Percentiles rank a stretch among this genome's conserved stretches.
Evolutionary conservation across 805 yeast genomes (phyloP).

Genomic region (Ogataea philodendri): DNA sequence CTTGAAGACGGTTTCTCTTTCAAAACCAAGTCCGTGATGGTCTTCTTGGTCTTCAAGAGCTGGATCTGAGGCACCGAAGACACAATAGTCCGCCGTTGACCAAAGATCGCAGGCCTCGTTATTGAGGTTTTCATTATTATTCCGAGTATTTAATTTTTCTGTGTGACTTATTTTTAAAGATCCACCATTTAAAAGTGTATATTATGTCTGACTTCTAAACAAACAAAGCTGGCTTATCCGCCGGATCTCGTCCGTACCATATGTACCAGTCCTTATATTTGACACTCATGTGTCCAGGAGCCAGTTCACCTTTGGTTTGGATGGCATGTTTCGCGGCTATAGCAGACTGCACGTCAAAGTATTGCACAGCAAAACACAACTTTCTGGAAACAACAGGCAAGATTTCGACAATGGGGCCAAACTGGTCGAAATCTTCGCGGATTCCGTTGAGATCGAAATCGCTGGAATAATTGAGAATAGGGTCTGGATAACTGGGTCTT

Average conservation of each 20-base stretch:
- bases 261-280: conserved; percentile 61
- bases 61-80: conserved; percentile 21
- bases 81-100: conserved; percentile 1
- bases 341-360: conserved; percentile 56
- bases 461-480: conserved; percentile 40
- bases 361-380: conserved; percentile 60
- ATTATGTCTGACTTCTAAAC: conserved; percentile 6
- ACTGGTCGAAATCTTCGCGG: conserved; percentile 47
- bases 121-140: conserved; percentile 4
- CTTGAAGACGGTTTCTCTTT: conserved; percentile 9
- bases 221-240: conserved; percentile 45
- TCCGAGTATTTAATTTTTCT: neutral
- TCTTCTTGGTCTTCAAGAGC: conserved; percentile 12
- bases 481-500: conserved; percentile 40
- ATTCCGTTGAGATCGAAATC: conserved; percentile 46
- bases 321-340: conserved; percentile 53
- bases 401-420: conserved; percentile 61
- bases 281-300: conserved; percentile 28
- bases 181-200: conserved; percentile 11
- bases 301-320: conserved; percentile 28
- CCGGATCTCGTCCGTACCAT: conserved; percentile 65
- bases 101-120: neutral
- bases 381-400: conserved; percentile 66
- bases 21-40: neutral
- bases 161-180: conserved; percentile 8